Evolutionary conservation across 225 moss, liverwort and hornwort species (phyloP).

Genomic region (Neckera pumila): DNA sequence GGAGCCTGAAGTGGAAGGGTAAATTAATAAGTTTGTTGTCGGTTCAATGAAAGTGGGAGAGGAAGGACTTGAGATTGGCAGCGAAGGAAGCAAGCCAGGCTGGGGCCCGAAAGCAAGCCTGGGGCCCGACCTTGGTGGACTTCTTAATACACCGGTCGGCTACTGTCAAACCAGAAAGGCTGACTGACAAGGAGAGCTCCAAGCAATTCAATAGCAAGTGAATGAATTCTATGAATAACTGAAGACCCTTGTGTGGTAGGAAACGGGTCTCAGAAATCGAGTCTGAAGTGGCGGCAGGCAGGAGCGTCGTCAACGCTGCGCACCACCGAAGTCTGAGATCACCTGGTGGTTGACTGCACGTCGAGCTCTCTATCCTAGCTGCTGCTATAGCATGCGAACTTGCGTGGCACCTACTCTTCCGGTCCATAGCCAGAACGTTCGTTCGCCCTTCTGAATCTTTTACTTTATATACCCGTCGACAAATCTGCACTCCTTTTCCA

Average conservation of each 20-base stretch:
- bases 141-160: not conserved
- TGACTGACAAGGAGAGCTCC: not conserved
- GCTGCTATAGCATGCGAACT: not conserved
- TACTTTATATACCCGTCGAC: not conserved
- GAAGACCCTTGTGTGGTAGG: not conserved
- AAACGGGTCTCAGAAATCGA: not conserved
- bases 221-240: not conserved
- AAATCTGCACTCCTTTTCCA: not conserved
- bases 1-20: not conserved
- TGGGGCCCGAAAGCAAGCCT: not conserved
- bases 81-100: not conserved
- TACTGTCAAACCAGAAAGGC: not conserved
- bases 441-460: not conserved
- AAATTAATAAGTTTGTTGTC: not conserved
- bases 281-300: slow-evolving; percentile 6
- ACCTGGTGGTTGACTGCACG: slow-evolving; percentile 1
- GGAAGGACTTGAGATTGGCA: not conserved
- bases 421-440: not conserved
- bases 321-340: not conserved
- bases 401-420: not conserved
- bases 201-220: not conserved
- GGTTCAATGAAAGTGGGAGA: not conserved
- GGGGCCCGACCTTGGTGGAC: not conserved
- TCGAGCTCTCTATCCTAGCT: not conserved
- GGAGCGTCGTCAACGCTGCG: not conserved